Conservation (phyloP, 78 protist species). For the Planoprotostelium fungivorum region DNA sequence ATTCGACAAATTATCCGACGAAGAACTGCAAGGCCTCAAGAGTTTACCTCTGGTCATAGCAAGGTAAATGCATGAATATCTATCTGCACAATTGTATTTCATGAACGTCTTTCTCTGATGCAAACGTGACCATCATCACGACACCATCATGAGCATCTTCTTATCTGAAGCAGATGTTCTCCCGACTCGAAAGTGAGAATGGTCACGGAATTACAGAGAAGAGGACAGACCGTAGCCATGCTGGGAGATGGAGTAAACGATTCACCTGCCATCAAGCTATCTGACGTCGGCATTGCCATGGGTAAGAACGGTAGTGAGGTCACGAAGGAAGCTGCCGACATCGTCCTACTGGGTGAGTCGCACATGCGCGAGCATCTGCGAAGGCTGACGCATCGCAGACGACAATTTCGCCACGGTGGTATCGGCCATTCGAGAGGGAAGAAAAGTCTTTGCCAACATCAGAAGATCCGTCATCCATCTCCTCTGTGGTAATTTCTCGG, state of each 20-base stretch:
- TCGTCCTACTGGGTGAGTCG: constrained; percentile 62
- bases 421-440: constrained; percentile 87
- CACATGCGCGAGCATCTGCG: not conserved
- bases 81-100: no score
- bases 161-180: no score
- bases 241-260: constrained; percentile 97
- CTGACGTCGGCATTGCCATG: constrained; percentile 86
- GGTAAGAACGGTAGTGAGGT: constrained; percentile 81
- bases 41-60: constrained; percentile 7
- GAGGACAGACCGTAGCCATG: constrained; percentile 72
- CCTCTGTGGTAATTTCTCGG: constrained; percentile 89
- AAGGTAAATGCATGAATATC: no score
- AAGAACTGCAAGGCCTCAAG: constrained; percentile 3
- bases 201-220: constrained; percentile 76
- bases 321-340: constrained; percentile 80
- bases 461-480: constrained; percentile 90
- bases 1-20: constrained; percentile 28
- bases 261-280: constrained; percentile 64
- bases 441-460: constrained; percentile 93
- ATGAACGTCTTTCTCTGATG: not conserved
- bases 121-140: constrained; percentile 67
- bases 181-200: constrained; percentile 88
- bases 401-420: constrained; percentile 98
- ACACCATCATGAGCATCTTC: constrained; percentile 85
- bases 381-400: constrained; percentile 18